Evolutionary conservation across 352 stramenopile genomes (phyloP).

Genomic region (Globisporangium cylindrosporum): DNA sequence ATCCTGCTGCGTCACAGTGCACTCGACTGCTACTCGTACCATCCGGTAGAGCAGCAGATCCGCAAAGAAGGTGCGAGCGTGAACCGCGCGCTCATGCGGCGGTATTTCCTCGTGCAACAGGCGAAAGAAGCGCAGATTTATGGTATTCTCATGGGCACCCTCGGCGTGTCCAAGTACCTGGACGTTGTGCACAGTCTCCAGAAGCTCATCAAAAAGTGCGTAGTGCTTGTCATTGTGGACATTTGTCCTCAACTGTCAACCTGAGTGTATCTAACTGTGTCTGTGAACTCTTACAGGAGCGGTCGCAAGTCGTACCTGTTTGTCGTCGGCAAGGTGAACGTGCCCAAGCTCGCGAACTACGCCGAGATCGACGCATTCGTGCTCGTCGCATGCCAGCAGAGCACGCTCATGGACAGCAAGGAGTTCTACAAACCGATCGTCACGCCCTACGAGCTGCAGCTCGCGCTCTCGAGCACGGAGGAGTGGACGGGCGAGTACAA

Average conservation of each 20-base stretch:
- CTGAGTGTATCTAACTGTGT: background rate
- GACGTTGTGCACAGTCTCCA: conserved; percentile 89
- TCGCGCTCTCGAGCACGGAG: conserved; percentile 85
- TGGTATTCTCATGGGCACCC: conserved; percentile 95
- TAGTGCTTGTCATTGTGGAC: background rate
- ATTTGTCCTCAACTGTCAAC: background rate
- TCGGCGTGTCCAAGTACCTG: conserved; percentile 91
- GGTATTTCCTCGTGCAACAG: conserved; percentile 88
- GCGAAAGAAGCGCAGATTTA: conserved; percentile 93
- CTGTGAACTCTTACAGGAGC: conserved; percentile 38
- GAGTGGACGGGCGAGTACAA: conserved; percentile 89
- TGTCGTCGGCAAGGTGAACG: conserved; percentile 96
- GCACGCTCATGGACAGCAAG: conserved; percentile 92
- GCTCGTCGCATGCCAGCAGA: conserved; percentile 94
- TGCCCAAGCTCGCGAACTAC: conserved; percentile 97
- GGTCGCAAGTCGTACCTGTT: conserved; percentile 96
- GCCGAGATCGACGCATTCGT: conserved; percentile 97
- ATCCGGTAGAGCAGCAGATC: conserved; percentile 37
- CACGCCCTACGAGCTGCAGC: conserved; percentile 93
- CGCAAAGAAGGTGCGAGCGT: conserved; percentile 61
- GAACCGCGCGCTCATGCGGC: conserved; percentile 71
- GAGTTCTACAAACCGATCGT: conserved; percentile 92
- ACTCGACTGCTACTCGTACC: conserved; percentile 71
- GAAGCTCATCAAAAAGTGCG: conserved; percentile 83
- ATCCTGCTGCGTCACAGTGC: conserved; percentile 77